These are phyloP conservation scores for Argentina anserina DNA, from an alignment of 306 rosid genomes.

Conservation along the genomic window DNA sequence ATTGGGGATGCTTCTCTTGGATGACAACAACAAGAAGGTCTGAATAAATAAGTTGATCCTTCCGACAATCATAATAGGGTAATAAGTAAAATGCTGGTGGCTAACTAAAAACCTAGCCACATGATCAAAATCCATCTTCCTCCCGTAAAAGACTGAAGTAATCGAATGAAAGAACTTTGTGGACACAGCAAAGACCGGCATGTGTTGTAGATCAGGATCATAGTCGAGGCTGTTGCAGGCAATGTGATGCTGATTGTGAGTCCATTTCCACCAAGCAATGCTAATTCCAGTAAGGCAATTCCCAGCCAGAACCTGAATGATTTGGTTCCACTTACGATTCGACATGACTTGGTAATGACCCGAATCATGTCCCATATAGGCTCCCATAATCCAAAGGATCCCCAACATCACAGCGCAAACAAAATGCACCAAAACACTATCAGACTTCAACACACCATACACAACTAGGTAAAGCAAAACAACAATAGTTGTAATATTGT, in stretches of 20 bases:
- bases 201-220: constrained; percentile 88
- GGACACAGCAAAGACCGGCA: constrained; percentile 80
- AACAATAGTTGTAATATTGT: constrained; percentile 22
- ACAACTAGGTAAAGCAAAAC: constrained; percentile 36
- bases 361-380: constrained; percentile 80
- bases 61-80: constrained; percentile 63
- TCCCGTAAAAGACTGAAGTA: constrained; percentile 59
- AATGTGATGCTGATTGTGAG: constrained; percentile 86
- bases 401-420: constrained; percentile 66
- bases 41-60: constrained; percentile 68
- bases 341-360: constrained; percentile 82
- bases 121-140: constrained; percentile 55
- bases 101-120: constrained; percentile 67
- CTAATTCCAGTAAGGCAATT: constrained; percentile 84
- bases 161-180: constrained; percentile 46
- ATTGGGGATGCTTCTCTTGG: constrained; percentile 47
- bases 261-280: constrained; percentile 99
- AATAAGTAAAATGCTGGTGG: constrained; percentile 73
- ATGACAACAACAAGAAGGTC: constrained; percentile 51
- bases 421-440: constrained; percentile 41
- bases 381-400: constrained; percentile 75
- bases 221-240: constrained; percentile 79
- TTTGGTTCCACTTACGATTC: constrained; percentile 29
- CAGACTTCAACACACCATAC: constrained; percentile 45
- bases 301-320: constrained; percentile 64